Evolutionary conservation across 768 basidiomycete genomes (phyloP).

Genomic region (Boletales sp.): DNA sequence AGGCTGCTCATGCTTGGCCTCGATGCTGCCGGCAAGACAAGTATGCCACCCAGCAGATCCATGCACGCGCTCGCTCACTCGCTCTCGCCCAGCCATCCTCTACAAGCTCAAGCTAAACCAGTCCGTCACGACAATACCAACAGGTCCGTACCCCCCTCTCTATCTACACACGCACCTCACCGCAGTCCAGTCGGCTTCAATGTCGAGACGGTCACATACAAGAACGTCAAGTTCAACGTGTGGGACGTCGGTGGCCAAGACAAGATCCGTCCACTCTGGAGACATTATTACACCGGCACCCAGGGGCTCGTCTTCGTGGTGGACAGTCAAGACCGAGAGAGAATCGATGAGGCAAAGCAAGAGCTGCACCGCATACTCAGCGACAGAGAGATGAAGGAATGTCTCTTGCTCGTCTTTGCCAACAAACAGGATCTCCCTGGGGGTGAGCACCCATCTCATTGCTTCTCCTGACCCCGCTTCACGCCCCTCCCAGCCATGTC

Average conservation of each 20-base stretch:
- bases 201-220: slow-evolving; percentile 98
- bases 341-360: slow-evolving; percentile 94
- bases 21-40: slow-evolving; percentile 98
- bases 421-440: slow-evolving; percentile 99
- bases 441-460: slow-evolving; percentile 50
- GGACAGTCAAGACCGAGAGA: slow-evolving; percentile 92
- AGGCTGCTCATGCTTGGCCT: slow-evolving; percentile 93
- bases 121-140: slow-evolving; percentile 97
- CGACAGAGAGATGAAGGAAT: slow-evolving; percentile 98
- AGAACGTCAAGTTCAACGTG: slow-evolving; percentile 94
- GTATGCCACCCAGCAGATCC: slow-evolving; percentile 46
- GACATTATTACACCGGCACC: slow-evolving; percentile 99
- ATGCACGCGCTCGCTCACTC: neutral
- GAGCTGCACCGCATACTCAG: slow-evolving; percentile 95
- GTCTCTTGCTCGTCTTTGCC: slow-evolving; percentile 94
- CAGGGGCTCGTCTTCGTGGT: slow-evolving; percentile 98
- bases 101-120: slow-evolving; percentile 99
- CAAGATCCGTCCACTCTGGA: slow-evolving; percentile 97
- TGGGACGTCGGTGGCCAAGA: slow-evolving; percentile 99
- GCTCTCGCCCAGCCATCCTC: slow-evolving; percentile 71
- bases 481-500: slow-evolving; percentile 71
- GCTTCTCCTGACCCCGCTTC: neutral
- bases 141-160: slow-evolving; percentile 47
- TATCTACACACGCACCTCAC: neutral
- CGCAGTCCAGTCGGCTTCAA: slow-evolving; percentile 83